These are phyloP conservation scores for Cokeromyces recurvatus DNA, from an alignment of 371 early-diverging fungal species.

Conservation along the genomic window DNA sequence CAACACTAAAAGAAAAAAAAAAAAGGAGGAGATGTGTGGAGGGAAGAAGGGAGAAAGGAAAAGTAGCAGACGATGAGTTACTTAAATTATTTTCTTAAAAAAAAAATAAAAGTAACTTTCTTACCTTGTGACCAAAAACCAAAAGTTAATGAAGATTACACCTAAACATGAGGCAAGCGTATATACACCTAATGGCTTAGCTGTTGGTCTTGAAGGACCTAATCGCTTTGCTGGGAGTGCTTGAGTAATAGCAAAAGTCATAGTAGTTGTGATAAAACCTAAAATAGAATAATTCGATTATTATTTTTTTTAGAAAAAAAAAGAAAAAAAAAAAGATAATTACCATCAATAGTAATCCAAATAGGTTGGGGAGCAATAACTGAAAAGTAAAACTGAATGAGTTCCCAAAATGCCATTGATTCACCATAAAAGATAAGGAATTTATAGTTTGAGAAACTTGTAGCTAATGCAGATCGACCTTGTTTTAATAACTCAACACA, in stretches of 20 bases:
- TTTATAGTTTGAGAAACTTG: slow-evolving; percentile 70
- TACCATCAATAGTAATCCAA: slow-evolving; percentile 75
- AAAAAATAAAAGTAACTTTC: not conserved
- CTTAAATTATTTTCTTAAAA: no score
- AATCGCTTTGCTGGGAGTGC: slow-evolving; percentile 54
- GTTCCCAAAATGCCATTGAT: slow-evolving; percentile 60
- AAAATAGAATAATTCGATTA: no score
- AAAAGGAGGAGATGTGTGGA: no score
- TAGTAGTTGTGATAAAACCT: slow-evolving; percentile 54
- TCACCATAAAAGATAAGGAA: slow-evolving; percentile 74
- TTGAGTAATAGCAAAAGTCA: slow-evolving; percentile 67
- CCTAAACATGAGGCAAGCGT: slow-evolving; percentile 64
- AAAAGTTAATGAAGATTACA: slow-evolving; percentile 61
- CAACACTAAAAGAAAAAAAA: slow-evolving; percentile 22
- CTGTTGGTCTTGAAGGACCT: slow-evolving; percentile 63
- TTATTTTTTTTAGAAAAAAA: no score
- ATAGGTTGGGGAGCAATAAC: slow-evolving; percentile 50
- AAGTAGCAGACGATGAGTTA: no score
- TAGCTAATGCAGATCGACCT: slow-evolving; percentile 68
- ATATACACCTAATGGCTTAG: slow-evolving; percentile 62
- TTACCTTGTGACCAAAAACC: slow-evolving; percentile 50
- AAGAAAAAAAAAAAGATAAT: no score
- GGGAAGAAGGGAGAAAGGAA: no score
- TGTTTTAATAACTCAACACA: slow-evolving; percentile 65
- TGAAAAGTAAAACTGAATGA: slow-evolving; percentile 66